Percentiles rank a stretch among this genome's conserved stretches.
Conservation (phyloP, 192 early-diverging fungal genomes). For the Backusella sp. region DNA sequence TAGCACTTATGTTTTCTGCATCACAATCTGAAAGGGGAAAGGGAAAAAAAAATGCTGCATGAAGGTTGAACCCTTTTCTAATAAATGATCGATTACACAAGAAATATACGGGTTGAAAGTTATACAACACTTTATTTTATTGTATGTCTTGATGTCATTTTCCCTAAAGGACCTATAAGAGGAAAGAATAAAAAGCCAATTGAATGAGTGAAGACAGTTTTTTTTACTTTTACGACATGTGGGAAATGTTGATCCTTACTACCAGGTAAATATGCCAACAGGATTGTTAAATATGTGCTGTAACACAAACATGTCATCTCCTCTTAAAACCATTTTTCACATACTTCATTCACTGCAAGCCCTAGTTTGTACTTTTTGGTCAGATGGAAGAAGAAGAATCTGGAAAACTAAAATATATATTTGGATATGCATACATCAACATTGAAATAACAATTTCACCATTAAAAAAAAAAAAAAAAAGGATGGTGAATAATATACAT, state of each 20-base stretch:
- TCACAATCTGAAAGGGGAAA: neutral
- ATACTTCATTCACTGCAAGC: neutral
- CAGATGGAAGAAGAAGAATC: neutral
- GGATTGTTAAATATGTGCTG: neutral
- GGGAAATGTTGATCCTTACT: neutral
- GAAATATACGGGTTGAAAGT: neutral
- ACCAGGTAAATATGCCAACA: neutral
- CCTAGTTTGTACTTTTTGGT: neutral
- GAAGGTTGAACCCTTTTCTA: neutral
- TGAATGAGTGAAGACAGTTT: neutral
- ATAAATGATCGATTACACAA: constrained; percentile 1
- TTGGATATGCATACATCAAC: neutral
- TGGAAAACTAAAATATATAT: neutral
- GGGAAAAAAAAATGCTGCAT: neutral
- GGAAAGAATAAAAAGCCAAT: neutral
- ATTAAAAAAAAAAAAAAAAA: neutral
- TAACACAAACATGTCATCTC: neutral
- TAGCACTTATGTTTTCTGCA: neutral
- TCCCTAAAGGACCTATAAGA: neutral
- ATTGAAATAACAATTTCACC: neutral
- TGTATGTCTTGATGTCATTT: neutral
- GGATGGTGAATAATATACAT: neutral
- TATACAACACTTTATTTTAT: neutral
- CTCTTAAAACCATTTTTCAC: neutral
- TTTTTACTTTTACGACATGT: neutral